Conservation (phyloP, 345 rosid species). For the Eucalyptus fibrosa region DNA sequence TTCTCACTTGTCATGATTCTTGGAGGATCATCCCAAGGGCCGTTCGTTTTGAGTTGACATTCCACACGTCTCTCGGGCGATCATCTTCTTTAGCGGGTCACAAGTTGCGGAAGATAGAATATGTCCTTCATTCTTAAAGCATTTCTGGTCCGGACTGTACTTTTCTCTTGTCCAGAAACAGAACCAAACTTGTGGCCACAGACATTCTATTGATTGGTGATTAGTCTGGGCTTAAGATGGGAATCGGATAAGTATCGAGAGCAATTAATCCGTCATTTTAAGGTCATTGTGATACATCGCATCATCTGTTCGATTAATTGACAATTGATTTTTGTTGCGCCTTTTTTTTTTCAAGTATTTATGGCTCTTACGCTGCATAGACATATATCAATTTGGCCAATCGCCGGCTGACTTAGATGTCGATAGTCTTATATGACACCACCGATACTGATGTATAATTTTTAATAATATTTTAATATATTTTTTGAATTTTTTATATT, state of each 20-base stretch:
- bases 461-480: too few relatives aligned
- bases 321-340: background rate
- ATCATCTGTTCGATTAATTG: background rate
- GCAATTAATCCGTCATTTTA: background rate
- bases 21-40: background rate
- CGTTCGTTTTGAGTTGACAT: background rate
- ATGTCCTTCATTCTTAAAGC: background rate
- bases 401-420: background rate
- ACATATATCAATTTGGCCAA: background rate
- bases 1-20: background rate
- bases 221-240: background rate
- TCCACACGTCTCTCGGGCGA: background rate
- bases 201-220: background rate
- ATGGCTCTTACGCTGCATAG: background rate
- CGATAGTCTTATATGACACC: too few relatives aligned
- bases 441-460: rapidly evolving
- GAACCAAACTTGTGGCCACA: background rate
- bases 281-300: background rate
- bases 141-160: background rate
- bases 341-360: background rate
- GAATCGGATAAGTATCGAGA: background rate
- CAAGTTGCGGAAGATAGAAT: background rate
- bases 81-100: background rate
- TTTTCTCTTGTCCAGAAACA: background rate
- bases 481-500: too few relatives aligned